A percentile compares a stretch with the other conserved stretches of the same genome.
Evolutionary conservation across 140 eudicot species (phyloP).

Genomic region (Artemisia princeps): DNA sequence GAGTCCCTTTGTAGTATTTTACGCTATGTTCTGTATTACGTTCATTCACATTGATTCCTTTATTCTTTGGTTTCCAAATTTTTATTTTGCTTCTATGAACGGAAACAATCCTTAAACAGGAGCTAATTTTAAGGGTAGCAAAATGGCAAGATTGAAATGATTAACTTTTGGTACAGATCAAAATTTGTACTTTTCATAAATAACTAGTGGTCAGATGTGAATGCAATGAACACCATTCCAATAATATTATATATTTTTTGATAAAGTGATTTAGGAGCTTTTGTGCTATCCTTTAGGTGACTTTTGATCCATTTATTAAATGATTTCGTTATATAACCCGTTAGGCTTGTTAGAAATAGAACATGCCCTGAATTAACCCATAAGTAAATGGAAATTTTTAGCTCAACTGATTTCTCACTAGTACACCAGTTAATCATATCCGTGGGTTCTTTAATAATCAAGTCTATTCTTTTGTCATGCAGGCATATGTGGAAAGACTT

Average conservation of each 20-base stretch:
- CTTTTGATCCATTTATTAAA: no score
- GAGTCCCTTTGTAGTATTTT: no score
- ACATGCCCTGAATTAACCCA: no score
- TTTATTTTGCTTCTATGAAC: not conserved
- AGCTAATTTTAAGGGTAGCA: no score
- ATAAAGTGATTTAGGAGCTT: not conserved
- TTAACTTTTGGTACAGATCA: no score
- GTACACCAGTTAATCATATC: constrained; percentile 3
- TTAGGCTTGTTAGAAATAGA: no score
- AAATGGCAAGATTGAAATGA: no score
- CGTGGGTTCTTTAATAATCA: constrained; percentile 1
- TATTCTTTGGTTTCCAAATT: not conserved
- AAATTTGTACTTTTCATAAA: no score
- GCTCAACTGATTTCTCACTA: not conserved
- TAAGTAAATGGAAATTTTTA: not conserved
- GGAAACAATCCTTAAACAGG: not conserved
- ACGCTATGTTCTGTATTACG: not conserved
- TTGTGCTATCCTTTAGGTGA: not conserved
- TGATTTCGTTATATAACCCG: no score
- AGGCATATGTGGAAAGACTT: constrained; percentile 33
- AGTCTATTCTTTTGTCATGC: not conserved
- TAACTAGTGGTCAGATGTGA: no score
- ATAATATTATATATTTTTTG: not conserved
- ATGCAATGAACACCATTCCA: no score
- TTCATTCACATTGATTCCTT: not conserved